These are phyloP conservation scores for Eutrema salsugineum DNA, from an alignment of 441 rosid genomes.

Conservation along the genomic window DNA sequence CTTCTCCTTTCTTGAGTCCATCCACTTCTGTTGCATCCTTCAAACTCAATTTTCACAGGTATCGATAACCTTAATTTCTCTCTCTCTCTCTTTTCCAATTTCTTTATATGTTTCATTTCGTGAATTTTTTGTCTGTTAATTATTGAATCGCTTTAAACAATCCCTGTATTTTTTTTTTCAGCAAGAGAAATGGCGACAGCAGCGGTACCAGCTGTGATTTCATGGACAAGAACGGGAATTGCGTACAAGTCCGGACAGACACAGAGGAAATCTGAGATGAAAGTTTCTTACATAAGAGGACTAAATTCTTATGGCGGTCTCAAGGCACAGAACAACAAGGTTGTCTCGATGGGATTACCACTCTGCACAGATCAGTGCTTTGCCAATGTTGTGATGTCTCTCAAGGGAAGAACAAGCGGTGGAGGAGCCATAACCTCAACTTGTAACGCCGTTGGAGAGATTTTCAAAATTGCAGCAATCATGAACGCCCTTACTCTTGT, in stretches of 20 bases:
- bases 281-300: constrained; percentile 45
- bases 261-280: constrained; percentile 29
- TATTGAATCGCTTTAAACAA: background rate
- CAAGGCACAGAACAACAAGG: constrained; percentile 56
- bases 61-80: background rate
- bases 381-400: constrained; percentile 41
- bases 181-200: constrained; percentile 42
- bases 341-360: constrained; percentile 47
- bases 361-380: constrained; percentile 46
- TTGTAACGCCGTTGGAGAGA: constrained; percentile 55
- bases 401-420: constrained; percentile 40
- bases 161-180: background rate
- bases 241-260: constrained; percentile 14
- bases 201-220: constrained; percentile 37
- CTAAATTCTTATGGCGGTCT: constrained; percentile 56
- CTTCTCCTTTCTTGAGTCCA: constrained; percentile 13
- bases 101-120: background rate
- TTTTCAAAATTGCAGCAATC: constrained; percentile 64
- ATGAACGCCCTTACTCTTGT: constrained; percentile 61
- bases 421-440: constrained; percentile 54
- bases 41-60: constrained; percentile 18
- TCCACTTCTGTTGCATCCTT: constrained; percentile 12
- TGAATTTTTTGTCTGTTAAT: background rate
- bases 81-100: background rate
- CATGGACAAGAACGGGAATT: constrained; percentile 18